These are phyloP conservation scores for Akanthomyces dipterigenus DNA, from an alignment of 2,329 filamentous ascomycete species.

Conservation along the genomic window DNA sequence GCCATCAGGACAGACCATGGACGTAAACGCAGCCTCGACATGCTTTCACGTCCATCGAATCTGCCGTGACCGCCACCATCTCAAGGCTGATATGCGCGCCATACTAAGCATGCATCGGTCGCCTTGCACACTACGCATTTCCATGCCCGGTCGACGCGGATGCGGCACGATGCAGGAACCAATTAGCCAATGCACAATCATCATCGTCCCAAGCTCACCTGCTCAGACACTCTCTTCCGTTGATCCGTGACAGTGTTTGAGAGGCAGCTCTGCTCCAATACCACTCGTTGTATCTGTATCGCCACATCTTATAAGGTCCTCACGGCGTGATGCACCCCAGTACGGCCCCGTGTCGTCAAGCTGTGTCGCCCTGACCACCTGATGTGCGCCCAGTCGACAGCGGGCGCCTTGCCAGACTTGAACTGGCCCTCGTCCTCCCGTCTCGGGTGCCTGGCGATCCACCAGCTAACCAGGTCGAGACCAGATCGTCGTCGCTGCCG, in stretches of 20 bases:
- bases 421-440: neutral
- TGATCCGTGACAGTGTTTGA: neutral
- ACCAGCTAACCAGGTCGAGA: neutral
- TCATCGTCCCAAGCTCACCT: too few relatives aligned
- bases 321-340: neutral
- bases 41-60: too few relatives aligned
- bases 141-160: neutral
- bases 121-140: neutral
- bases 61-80: neutral
- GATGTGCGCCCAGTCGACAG: neutral
- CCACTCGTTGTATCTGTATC: neutral
- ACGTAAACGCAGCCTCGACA: too few relatives aligned
- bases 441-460: conserved; percentile 10
- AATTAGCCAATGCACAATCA: too few relatives aligned
- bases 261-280: neutral
- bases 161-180: conserved; percentile 2
- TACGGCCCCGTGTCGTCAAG: neutral
- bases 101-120: neutral
- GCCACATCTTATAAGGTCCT: neutral
- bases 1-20: too few relatives aligned
- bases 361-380: neutral
- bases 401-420: conserved; percentile 1
- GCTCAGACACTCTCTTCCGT: neutral
- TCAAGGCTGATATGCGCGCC: neutral
- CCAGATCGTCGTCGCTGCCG: neutral